Evolutionary conservation across 495 filamentous ascomycete species (phyloP), one percentile per base, ranked within the genome.

Genomic region (Tuber aestivum): DNA sequence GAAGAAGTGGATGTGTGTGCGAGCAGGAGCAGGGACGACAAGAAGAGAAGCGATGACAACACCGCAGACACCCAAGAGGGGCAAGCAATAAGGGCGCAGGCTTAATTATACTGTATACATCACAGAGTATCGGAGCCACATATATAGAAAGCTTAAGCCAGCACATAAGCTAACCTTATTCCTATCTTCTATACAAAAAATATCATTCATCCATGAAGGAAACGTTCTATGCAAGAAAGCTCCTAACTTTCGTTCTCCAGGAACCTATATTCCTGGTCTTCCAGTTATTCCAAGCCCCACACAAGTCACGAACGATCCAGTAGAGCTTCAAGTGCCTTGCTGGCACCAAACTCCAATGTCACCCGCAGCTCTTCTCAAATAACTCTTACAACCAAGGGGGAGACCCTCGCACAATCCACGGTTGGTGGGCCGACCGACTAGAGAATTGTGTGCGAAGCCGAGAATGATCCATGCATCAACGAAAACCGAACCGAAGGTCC

Each of bases 131-230:
- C 78, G 75, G 70, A 79, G 75, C 76, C 73, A 79, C 78, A 76
- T 79, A 79, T 79, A 79, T 79, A 76, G 70, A 69, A 50, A 71
- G 77, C 68, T 68, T 69, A 61, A 68, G 76, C 77, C 69, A 79
- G 71, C 42, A 78, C 71, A 78, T 69, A 41, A 70, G 73, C 78
- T 75, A 65, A 65, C 56, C 78, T 79, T 79, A 79, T 75, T 79
- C 78, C 73, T 70, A 75, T 79, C 78, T 79, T 79, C 74, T 79
- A 79, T 79, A 78, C 73, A 79, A 77, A 79, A 79, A 75, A 79
- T 77, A 76, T 71, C 56, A 71, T 32, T 70, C 70, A 50, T 73
- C 78, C 78, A 79, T 73, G 78, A 72, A 72, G 70, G 70, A 72
- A 70, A 42, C 76, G 27, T 77, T 79, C 72, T 50, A 68, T 77